Conservation (phyloP, 805 yeast species). For the Pichia insulana region DNA sequence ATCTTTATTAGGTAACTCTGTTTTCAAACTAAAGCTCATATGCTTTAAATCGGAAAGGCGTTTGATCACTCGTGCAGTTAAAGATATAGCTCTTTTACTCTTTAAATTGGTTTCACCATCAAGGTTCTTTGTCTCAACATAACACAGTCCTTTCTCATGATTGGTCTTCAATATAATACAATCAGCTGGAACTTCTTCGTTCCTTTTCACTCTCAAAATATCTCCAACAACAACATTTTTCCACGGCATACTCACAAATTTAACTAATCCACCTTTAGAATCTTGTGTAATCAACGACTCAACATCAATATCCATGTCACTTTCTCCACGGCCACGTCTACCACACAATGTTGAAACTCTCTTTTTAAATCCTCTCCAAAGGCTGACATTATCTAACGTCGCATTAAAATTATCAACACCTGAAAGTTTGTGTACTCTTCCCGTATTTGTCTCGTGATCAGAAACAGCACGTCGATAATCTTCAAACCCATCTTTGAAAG, state of each 20-base stretch:
- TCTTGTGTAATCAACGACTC: background rate
- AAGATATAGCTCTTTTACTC: constrained; percentile 41
- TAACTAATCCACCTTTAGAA: constrained; percentile 26
- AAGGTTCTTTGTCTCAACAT: constrained; percentile 58
- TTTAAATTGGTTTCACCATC: constrained; percentile 77
- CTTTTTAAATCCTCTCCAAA: constrained; percentile 67
- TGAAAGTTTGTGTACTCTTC: constrained; percentile 46
- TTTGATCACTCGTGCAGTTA: constrained; percentile 41
- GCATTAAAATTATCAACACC: constrained; percentile 55
- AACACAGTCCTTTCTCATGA: constrained; percentile 60
- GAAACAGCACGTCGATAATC: constrained; percentile 58
- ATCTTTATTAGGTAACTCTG: constrained; percentile 64
- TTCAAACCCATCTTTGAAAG: constrained; percentile 69
- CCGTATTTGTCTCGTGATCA: constrained; percentile 62
- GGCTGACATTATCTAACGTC: constrained; percentile 40
- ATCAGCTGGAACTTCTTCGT: constrained; percentile 80
- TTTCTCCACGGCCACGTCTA: too few relatives aligned
- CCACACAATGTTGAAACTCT: too few relatives aligned
- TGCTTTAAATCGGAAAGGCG: constrained; percentile 53
- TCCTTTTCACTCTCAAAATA: constrained; percentile 55
- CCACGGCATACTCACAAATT: constrained; percentile 37
- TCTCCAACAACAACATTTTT: constrained; percentile 69
- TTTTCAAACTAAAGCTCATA: constrained; percentile 51
- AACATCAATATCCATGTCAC: too few relatives aligned
- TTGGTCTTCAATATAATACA: constrained; percentile 54